These are phyloP conservation scores for Zygosaccharomyces pseudobailii DNA, from an alignment of 1,139 yeast species.

Conservation along the genomic window DNA sequence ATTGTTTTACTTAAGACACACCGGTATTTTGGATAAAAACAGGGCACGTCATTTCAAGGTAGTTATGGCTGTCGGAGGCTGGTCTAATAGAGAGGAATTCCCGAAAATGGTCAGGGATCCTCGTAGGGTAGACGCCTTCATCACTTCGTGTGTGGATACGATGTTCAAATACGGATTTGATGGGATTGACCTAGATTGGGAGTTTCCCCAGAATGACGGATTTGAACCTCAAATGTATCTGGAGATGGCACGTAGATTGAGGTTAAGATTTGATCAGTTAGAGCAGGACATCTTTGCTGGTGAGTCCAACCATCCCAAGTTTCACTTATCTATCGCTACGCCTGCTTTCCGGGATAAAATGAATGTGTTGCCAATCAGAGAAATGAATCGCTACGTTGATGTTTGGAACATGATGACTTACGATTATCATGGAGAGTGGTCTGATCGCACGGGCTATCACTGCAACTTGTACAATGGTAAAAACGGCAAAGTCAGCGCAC, in stretches of 20 bases:
- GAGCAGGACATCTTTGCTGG: conserved; percentile 32
- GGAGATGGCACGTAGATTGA: conserved; percentile 42
- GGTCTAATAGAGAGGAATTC: conserved; percentile 61
- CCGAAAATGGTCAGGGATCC: conserved; percentile 41
- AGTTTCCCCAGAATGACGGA: conserved; percentile 54
- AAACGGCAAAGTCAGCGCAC: background rate
- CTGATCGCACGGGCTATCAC: conserved; percentile 56
- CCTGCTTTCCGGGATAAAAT: conserved; percentile 59
- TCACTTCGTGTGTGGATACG: conserved; percentile 44
- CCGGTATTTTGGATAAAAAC: conserved; percentile 7
- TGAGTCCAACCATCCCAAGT: conserved; percentile 32
- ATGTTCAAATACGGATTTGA: conserved; percentile 64
- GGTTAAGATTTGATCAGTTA: conserved; percentile 39
- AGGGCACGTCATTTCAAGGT: conserved; percentile 50
- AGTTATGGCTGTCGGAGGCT: conserved; percentile 82
- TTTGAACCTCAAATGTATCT: conserved; percentile 47
- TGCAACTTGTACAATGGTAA: conserved; percentile 52
- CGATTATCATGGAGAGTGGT: conserved; percentile 82
- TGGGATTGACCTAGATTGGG: conserved; percentile 96
- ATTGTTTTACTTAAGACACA: conserved; percentile 46
- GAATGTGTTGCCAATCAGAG: conserved; percentile 40
- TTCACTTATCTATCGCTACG: conserved; percentile 64
- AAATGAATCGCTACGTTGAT: conserved; percentile 54
- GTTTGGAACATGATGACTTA: conserved; percentile 90
- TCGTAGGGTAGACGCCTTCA: conserved; percentile 44